These are phyloP conservation scores for Psidium friedrichsthalianum DNA, from an alignment of 345 rosid genomes.

Conservation along the genomic window DNA sequence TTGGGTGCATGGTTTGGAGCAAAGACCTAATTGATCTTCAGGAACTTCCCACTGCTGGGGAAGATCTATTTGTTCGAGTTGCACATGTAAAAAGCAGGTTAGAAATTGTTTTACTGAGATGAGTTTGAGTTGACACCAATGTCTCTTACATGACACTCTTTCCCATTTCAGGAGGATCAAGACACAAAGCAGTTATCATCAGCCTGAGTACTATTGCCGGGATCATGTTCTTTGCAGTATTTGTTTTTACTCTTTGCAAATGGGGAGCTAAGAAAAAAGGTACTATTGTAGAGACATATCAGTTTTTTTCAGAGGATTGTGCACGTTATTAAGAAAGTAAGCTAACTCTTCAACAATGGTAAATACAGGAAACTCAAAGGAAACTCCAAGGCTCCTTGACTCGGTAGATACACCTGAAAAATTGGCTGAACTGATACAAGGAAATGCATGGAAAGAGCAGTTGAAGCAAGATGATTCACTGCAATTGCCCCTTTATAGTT, in stretches of 20 bases:
- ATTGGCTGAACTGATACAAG: background rate
- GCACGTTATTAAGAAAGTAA: background rate
- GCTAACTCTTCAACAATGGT: background rate
- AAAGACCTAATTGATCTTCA: background rate
- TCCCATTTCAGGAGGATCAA: background rate
- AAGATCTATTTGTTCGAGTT: conserved; percentile 1
- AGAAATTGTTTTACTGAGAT: conserved; percentile 2
- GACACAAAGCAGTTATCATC: background rate
- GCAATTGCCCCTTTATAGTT: background rate
- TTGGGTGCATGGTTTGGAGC: conserved; percentile 2
- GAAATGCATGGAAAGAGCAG: background rate
- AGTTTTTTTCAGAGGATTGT: background rate
- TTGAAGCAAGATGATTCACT: background rate
- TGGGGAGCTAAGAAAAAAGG: no score
- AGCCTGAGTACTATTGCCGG: no score
- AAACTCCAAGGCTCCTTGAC: background rate
- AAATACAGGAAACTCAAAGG: background rate
- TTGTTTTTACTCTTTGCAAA: no score
- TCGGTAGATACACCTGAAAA: background rate
- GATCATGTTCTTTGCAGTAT: no score
- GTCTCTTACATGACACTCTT: background rate
- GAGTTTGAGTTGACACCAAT: no score
- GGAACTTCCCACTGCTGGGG: background rate
- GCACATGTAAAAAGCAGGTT: background rate
- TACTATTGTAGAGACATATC: no score